phyloP scores from a whole-genome alignment of 2,329 filamentous ascomycete genomes.

The Gliomastix tumulicola region DNA sequence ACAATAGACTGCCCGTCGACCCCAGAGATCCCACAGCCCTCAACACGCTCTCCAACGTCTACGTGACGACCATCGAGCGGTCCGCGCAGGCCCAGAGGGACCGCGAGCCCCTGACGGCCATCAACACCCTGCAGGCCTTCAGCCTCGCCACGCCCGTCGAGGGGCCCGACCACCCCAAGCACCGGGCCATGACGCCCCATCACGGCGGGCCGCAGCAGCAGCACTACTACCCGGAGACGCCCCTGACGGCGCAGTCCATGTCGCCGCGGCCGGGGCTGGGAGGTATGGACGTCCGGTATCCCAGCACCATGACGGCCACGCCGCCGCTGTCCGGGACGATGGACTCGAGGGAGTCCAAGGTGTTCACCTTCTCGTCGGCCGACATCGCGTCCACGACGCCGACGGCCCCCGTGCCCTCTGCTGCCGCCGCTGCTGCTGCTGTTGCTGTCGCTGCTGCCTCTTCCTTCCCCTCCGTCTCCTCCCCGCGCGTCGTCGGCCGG shows the following conservation, averaged over 20 bases:
- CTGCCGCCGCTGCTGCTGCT: too few species aligned
- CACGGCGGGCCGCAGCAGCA: too few species aligned
- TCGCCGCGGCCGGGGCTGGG: slow-evolving; percentile 31
- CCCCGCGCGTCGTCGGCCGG: slow-evolving; percentile 1
- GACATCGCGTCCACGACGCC: slow-evolving; percentile 17
- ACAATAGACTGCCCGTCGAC: slow-evolving; percentile 34
- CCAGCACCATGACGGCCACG: slow-evolving; percentile 52
- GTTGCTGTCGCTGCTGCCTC: too few species aligned
- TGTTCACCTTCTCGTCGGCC: slow-evolving; percentile 38
- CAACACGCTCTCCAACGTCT: slow-evolving; percentile 61
- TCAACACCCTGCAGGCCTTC: slow-evolving; percentile 31
- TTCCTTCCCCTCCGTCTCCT: neutral
- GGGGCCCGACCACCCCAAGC: slow-evolving; percentile 20
- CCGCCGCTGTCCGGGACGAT: slow-evolving; percentile 47
- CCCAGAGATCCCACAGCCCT: slow-evolving; percentile 55
- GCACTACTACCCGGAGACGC: slow-evolving; percentile 44
- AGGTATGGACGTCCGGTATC: slow-evolving; percentile 35
- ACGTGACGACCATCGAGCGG: slow-evolving; percentile 55
- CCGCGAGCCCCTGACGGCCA: slow-evolving; percentile 40
- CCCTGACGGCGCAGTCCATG: slow-evolving; percentile 38
- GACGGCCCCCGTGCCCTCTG: too few species aligned
- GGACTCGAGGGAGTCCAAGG: slow-evolving; percentile 30
- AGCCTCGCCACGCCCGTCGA: slow-evolving; percentile 19
- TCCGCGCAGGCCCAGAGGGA: slow-evolving; percentile 36
- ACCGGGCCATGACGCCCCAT: slow-evolving; percentile 30